Evolutionary conservation across 805 yeast genomes (phyloP), one percentile per base, ranked within the genome.

Genomic region (Jamesozyma rosinii): DNA sequence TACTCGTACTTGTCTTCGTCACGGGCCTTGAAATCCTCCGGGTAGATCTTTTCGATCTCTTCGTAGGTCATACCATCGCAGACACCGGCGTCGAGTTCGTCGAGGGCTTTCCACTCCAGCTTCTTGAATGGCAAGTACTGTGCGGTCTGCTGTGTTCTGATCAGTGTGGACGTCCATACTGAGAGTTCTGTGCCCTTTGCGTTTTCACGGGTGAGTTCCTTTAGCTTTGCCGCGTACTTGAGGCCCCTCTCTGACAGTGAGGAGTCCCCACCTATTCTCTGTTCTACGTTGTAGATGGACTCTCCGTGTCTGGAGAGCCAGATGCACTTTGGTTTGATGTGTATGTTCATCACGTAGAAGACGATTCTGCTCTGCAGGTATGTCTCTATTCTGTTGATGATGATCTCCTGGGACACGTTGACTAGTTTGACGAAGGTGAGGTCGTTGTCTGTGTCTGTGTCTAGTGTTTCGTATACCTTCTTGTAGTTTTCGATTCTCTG

Each of bases 221-320:
- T 95, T 49, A 90, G 74, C 62, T 81, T 86, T 40, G 72, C 66
- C 4, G 97, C 90, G 58, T 90, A 90, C 54, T 81, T 68, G 65
- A 80, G 72, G 5, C 97, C 97, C 35, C 97, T 74, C 44, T 80
- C 82, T 40, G 90, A 80, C 42, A 90, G 69, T 52, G 81, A 76
- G 2, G 95, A 84, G 67, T 90, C 96, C 18, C 97, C 98, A 29
- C 98, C 98, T 50, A 92, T 85, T 63, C 87, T 87, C 26, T 97
- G 97, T 40, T 88, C 88, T 45, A 92, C 72, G 62, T 92, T 92
- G 67, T 81, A 92, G 59, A 79, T 80, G 2, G 95, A 83, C 66
- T 92, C 98, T 22, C 98, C 98, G 58, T 92, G 98, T 54, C 98
- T 77, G 39, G 95, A 85, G 39, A 92, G 71, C 90, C 95, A 92